Evolutionary conservation across 1,284 basidiomycete species (phyloP), one percentile per base, ranked within the genome.

Genomic region (Ceratobasidium theobromae): DNA sequence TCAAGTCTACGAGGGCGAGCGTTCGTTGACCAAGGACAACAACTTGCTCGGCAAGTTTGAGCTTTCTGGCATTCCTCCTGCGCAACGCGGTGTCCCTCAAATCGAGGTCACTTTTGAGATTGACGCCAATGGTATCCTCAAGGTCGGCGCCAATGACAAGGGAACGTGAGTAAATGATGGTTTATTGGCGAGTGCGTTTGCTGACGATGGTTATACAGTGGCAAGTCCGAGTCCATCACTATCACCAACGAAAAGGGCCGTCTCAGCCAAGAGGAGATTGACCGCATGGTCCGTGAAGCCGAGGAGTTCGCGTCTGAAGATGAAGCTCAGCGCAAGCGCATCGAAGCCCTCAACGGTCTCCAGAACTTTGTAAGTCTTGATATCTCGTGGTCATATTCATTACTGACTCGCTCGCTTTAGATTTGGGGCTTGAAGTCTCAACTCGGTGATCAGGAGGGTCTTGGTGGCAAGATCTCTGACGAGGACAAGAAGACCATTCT

Each of bases 1-100:
- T 77, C 88, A 91, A 75, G 93, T 98, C 68, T 97, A 83, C 75
- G 93, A 97, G 83, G 94, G 95, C 77, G 94, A 97, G 80, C 92
- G 94, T 77, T 87, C 93, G 51, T 80, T 96, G 76, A 97, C 95
- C 74, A 95, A 95, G 86, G 94, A 98, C 82, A 98, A 98, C 87
- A 95, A 97, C 83, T 84, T 90, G 65, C 89, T 99, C 70, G 95
- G 95, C 80, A 95, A 95, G 78, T 98, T 98, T 75, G 95, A 98
- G 79, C 86, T 98, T 52, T 89, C 86, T 68, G 78, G 91, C 69
- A 97, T 98, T 70, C 95, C 95, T 21, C 94, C 95, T 41, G 91
- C 95, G 1, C 95, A 95, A 69, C 93, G 94, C 70, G 95, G 95
- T 76, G 91, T 95, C 55, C 94, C 93, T 72, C 94, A 96, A 73